These are phyloP conservation scores for Danielia oregonensis DNA, from an alignment of 805 yeast species.

Conservation along the genomic window DNA sequence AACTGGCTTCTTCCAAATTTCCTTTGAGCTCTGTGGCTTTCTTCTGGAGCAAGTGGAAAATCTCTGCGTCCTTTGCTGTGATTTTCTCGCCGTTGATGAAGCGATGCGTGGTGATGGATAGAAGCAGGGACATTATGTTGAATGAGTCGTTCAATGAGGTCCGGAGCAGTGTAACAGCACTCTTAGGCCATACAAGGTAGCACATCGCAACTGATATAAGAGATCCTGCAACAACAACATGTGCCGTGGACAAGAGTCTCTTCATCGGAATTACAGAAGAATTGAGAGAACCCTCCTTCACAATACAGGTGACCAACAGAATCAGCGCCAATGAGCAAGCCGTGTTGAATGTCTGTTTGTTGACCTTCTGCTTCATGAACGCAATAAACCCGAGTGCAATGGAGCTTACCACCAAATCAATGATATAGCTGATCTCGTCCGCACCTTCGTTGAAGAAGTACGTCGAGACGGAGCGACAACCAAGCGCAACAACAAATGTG, in stretches of 20 bases:
- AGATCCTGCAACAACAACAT: slow-evolving; percentile 61
- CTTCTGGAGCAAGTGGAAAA: slow-evolving; percentile 36
- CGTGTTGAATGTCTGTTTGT: slow-evolving; percentile 69
- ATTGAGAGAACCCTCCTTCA: slow-evolving; percentile 69
- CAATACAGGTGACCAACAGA: slow-evolving; percentile 63
- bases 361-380: slow-evolving; percentile 62
- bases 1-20: slow-evolving; percentile 55
- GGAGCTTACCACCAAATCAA: slow-evolving; percentile 53
- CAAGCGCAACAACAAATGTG: slow-evolving; percentile 49
- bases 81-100: slow-evolving; percentile 48
- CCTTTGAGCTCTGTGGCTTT: slow-evolving; percentile 37
- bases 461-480: slow-evolving; percentile 51
- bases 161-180: slow-evolving; percentile 48
- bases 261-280: slow-evolving; percentile 53
- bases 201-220: slow-evolving; percentile 56
- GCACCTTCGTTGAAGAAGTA: slow-evolving; percentile 41
- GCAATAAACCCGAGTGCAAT: slow-evolving; percentile 64
- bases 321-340: slow-evolving; percentile 78
- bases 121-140: slow-evolving; percentile 46
- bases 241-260: slow-evolving; percentile 50
- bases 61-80: slow-evolving; percentile 34
- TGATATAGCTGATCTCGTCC: slow-evolving; percentile 46
- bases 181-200: slow-evolving; percentile 59
- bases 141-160: slow-evolving; percentile 47
- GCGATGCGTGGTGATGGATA: slow-evolving; percentile 44